Evolutionary conservation across 2,329 filamentous ascomycete species (phyloP).

Genomic region (Aspergillus ochraceus): DNA sequence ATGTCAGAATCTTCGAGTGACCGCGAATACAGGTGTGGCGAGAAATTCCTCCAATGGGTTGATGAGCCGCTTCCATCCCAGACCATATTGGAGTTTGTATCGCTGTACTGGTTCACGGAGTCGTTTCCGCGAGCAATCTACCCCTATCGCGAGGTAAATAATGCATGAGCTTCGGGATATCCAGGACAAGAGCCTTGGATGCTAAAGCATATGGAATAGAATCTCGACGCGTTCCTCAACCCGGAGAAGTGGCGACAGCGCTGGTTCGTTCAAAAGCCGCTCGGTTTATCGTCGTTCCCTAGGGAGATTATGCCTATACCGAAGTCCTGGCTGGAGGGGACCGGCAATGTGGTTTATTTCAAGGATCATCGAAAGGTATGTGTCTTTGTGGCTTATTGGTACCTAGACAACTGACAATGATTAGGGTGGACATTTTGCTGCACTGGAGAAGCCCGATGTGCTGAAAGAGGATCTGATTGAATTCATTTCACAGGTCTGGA

Average conservation of each 20-base stretch:
- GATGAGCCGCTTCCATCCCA: constrained; percentile 32
- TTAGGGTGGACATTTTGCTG: constrained; percentile 57
- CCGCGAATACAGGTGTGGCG: constrained; percentile 34
- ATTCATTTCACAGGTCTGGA: constrained; percentile 32
- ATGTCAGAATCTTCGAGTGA: not conserved
- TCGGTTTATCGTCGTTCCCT: constrained; percentile 50
- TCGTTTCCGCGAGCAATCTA: constrained; percentile 37
- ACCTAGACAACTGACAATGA: not conserved
- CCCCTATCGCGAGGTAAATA: constrained; percentile 29
- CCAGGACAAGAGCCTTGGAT: no score
- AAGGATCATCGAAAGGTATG: constrained; percentile 34
- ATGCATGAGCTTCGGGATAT: no score
- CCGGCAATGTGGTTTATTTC: constrained; percentile 40
- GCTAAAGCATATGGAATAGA: not conserved
- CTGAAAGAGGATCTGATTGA: constrained; percentile 46
- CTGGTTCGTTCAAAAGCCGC: constrained; percentile 42
- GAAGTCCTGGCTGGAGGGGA: constrained; percentile 35
- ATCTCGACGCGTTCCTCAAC: not conserved
- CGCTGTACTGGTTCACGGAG: constrained; percentile 42
- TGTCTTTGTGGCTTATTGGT: not conserved
- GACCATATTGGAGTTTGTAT: constrained; percentile 34
- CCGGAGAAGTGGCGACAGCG: not conserved
- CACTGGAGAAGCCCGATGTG: constrained; percentile 43
- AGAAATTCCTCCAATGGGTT: constrained; percentile 40
- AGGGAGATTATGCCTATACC: constrained; percentile 45